A percentile compares a stretch with the other conserved stretches of the same genome.
These are phyloP conservation scores for Aphanomyces euteiches DNA, from an alignment of 352 stramenopile species.

Conservation along the genomic window DNA sequence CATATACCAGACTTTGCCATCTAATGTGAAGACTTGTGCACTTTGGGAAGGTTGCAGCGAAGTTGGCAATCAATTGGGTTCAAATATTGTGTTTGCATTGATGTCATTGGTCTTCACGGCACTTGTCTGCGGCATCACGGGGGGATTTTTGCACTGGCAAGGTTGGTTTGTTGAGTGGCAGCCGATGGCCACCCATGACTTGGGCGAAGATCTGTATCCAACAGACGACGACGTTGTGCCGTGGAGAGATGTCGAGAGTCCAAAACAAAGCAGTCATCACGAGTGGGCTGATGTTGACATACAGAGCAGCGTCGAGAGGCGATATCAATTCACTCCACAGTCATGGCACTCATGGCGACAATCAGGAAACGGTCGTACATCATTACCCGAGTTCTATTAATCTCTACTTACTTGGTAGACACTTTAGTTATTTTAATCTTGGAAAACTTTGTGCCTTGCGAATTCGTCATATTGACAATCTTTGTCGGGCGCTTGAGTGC, in stretches of 20 bases:
- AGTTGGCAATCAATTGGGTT: neutral
- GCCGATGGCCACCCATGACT: neutral
- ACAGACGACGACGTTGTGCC: neutral
- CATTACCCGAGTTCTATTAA: neutral
- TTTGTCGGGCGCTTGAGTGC: conserved; percentile 69
- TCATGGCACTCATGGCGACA: neutral
- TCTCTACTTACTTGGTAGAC: conserved; percentile 10
- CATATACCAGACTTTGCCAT: neutral
- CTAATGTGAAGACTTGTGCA: neutral
- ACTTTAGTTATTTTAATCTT: conserved; percentile 26
- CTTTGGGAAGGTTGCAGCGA: conserved; percentile 18
- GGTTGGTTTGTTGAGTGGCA: neutral
- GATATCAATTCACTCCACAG: neutral
- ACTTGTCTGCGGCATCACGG: neutral
- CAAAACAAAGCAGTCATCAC: neutral
- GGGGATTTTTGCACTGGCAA: neutral
- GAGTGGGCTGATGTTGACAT: neutral
- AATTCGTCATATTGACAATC: conserved; percentile 54
- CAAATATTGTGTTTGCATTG: conserved; percentile 1
- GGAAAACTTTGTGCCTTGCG: conserved; percentile 64
- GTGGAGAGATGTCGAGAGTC: neutral
- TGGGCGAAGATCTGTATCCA: conserved; percentile 1
- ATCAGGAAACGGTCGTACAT: neutral
- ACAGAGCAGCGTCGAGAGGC: conserved; percentile 5
- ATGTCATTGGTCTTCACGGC: neutral